Base-by-base conservation (phyloP, 352 stramenopile species). In the Globisporangium perplexum region DNA sequence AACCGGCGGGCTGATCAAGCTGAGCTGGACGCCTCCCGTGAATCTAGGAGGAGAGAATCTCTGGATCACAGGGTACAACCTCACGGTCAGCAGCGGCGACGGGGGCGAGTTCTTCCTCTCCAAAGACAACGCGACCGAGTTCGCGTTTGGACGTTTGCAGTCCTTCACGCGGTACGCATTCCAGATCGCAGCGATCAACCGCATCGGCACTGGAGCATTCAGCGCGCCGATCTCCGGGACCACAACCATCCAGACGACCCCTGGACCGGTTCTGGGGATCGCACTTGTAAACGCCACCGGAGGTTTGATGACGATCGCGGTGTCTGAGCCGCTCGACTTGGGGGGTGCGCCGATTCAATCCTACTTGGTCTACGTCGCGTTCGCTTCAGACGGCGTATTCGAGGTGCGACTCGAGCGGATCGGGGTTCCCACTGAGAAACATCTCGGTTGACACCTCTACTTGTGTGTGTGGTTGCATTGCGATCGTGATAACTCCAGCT, bases 1-100 rank as follows among this genome's bases (percentile, higher is more conserved):
- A 10, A 88, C 77, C 0, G 77, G 77, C 22, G 77, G 74, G 0
- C 66, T 85, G 69, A 43, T 86, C 3, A 39, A 24, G 22, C 33
- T 88, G 0, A 41, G 50, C 0, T 88, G 77, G 77, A 41, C 35
- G 2, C 39, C 65, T n/a, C 74, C 74, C 0, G n/a, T 64, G 3
- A 88, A 86, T n/a, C 12, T 69, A 4, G 77, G 77, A 18, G 74
- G 63, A 0, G 30, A 61, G 43, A 47, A 47, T 10, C 41, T 78
- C 0, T 80, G 54, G 67, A 69, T 85, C 43, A 65, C 49, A 6
- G 39, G 30, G n/a, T 88, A 88, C 28, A 71, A 57, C 12, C 48
- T 69, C 41, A 63, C 57, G 8, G 60, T 74, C n/a, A 57, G 26
- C 6, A 14, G 26, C 0, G 45, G 50, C 20, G 30, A 18, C 18